phyloP scores from a whole-genome alignment of 2,329 filamentous ascomycete species.

The Tolypocladium ovalisporum region DNA sequence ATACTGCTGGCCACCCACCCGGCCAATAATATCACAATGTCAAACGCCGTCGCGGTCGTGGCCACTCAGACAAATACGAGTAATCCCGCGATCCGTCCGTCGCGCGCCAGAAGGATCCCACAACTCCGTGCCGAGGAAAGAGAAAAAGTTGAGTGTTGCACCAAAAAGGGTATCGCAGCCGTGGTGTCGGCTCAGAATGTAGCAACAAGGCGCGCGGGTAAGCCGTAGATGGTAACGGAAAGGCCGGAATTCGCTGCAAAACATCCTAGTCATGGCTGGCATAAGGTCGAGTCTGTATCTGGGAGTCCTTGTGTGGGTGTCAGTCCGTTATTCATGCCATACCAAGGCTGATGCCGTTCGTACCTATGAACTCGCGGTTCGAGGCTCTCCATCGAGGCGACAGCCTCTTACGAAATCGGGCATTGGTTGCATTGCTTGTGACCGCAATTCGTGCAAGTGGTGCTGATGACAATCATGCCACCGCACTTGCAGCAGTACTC shows the following conservation, averaged over 20 bases:
- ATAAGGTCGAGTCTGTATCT: background rate
- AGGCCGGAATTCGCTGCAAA: background rate
- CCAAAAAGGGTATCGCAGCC: slow-evolving; percentile 3
- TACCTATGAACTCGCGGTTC: background rate
- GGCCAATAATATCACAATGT: background rate
- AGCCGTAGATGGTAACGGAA: background rate
- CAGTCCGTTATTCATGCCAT: background rate
- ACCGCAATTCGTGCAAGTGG: slow-evolving; percentile 36
- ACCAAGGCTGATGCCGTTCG: too few species aligned
- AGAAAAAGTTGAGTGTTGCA: background rate
- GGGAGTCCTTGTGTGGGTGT: background rate
- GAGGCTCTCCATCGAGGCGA: background rate
- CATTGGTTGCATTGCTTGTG: slow-evolving; percentile 40
- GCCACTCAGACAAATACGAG: background rate
- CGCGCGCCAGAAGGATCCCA: background rate
- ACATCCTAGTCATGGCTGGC: background rate
- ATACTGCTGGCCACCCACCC: background rate
- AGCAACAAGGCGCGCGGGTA: background rate
- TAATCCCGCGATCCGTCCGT: background rate
- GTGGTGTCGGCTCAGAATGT: slow-evolving; percentile 9
- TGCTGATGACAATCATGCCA: slow-evolving; percentile 46
- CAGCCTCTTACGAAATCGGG: slow-evolving; percentile 18
- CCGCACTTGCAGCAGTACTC: slow-evolving; percentile 46
- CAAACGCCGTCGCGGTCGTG: background rate
- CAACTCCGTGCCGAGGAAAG: background rate